phyloP scores from a whole-genome alignment of 805 yeast species.

The Yamadazyma scolyti region DNA sequence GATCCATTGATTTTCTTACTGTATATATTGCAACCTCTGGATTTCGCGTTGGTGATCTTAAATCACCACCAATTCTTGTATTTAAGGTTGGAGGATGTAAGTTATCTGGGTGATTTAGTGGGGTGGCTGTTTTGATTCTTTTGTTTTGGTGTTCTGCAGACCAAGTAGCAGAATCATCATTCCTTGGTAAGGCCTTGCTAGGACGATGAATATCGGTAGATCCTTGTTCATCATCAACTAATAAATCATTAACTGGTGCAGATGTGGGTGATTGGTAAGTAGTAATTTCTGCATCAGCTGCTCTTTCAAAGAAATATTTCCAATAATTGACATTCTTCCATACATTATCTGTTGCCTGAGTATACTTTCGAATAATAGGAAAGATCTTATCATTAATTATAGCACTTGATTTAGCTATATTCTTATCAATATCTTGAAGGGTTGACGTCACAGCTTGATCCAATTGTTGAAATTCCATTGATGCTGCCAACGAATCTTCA shows the following conservation, averaged over 20 bases:
- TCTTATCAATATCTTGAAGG: constrained; percentile 75
- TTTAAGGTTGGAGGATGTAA: constrained; percentile 17
- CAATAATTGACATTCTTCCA: constrained; percentile 70
- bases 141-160: constrained; percentile 22
- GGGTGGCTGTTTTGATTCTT: constrained; percentile 8
- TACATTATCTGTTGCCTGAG: constrained; percentile 52
- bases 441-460: constrained; percentile 78
- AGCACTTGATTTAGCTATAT: constrained; percentile 64
- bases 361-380: constrained; percentile 64
- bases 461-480: constrained; percentile 48
- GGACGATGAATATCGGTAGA: neutral
- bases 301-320: constrained; percentile 73
- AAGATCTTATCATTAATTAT: constrained; percentile 64
- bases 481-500: neutral
- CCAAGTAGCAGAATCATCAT: constrained; percentile 21
- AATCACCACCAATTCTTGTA: constrained; percentile 8
- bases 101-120: constrained; percentile 6
- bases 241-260: constrained; percentile 19
- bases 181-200: no score
- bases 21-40: constrained; percentile 18
- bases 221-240: constrained; percentile 11
- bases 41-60: constrained; percentile 10
- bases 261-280: constrained; percentile 45
- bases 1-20: constrained; percentile 27
- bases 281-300: constrained; percentile 62